Evolutionary conservation across 805 yeast species (phyloP), one percentile per base, ranked within the genome.

Genomic region (Tetrapisispora taiwanensis): DNA sequence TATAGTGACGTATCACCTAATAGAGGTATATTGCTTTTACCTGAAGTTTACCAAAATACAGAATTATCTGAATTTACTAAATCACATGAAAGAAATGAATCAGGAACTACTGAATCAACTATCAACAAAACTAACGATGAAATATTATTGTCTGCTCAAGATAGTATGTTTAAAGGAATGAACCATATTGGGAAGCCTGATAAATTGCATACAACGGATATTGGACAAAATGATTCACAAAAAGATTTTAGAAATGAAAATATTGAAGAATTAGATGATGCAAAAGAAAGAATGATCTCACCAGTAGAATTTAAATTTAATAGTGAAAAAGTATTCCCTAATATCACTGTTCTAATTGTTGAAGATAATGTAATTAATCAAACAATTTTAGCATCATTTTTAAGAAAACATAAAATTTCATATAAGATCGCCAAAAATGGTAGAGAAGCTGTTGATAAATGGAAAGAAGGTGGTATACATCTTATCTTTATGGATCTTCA

Each of bases 301-400:
- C 43, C 39, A 14, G 24, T 22, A 5, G 38, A 34, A 34, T 34
- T 22, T 13, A 39, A 39, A 33, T 30, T 33, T 3, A 63, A 71
- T 15, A 62, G 64, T 56, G 69, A 69, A 15, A 81, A 79, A 43
- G 89, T 92, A 18, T 72, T 90, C 17, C 95, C 97, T 0, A 84
- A 87, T 48, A 81, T 92, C 35, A 86, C 87, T 35, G 95, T 92
- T 1, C 67, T 92, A 42, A 89, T 92, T 34, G 98, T 92, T 9
- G 99, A 92, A 63, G 99, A 92, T 70, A 92, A 92, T 63, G 81
- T 88, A 31, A 89, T 92, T 56, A 92, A 92, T 65, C 94, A 86
- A 66, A 84, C 85, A 40, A 89, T 92, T 71, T 71, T 92, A 60
- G 92, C 89, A 15, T 84, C 94, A 14, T 90, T 88, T 55, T 70